A percentile compares a stretch with the other conserved stretches of the same genome.
These are phyloP conservation scores for Emergomyces africanus DNA, from an alignment of 2,329 filamentous ascomycete genomes.

Conservation along the genomic window DNA sequence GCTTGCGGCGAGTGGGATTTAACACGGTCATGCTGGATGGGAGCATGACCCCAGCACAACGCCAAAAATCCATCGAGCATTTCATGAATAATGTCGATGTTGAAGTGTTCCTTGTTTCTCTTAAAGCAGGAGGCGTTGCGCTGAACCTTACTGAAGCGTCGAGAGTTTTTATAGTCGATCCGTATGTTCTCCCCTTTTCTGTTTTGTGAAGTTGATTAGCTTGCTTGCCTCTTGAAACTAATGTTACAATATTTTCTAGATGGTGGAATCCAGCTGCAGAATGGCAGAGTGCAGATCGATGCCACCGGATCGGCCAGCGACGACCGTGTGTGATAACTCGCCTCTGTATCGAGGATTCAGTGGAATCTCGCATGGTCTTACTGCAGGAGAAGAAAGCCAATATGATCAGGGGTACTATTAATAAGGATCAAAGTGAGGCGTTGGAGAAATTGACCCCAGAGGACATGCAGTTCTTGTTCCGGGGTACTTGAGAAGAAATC, in stretches of 20 bases:
- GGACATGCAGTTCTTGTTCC: slow-evolving; percentile 94
- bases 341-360: slow-evolving; percentile 90
- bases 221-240: not conserved
- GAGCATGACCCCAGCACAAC: slow-evolving; percentile 88
- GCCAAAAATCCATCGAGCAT: slow-evolving; percentile 85
- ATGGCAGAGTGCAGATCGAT: slow-evolving; percentile 92
- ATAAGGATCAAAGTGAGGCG: slow-evolving; percentile 68
- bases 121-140: slow-evolving; percentile 93
- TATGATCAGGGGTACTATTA: slow-evolving; percentile 96
- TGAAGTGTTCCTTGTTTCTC: slow-evolving; percentile 88
- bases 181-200: slow-evolving; percentile 45
- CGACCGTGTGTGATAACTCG: slow-evolving; percentile 90
- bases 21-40: slow-evolving; percentile 97
- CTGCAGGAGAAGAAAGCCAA: slow-evolving; percentile 98
- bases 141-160: slow-evolving; percentile 92
- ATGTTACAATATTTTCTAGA: slow-evolving; percentile 29
- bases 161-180: slow-evolving; percentile 89
- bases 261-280: slow-evolving; percentile 99
- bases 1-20: slow-evolving; percentile 88
- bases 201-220: not conserved
- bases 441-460: slow-evolving; percentile 84
- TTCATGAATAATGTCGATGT: slow-evolving; percentile 94
- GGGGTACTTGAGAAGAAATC: slow-evolving; percentile 37
- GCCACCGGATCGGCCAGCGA: slow-evolving; percentile 89
- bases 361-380: slow-evolving; percentile 89